These are phyloP conservation scores for Cordyceps fumosorosea DNA, from an alignment of 2,329 filamentous ascomycete genomes.

Conservation along the genomic window DNA sequence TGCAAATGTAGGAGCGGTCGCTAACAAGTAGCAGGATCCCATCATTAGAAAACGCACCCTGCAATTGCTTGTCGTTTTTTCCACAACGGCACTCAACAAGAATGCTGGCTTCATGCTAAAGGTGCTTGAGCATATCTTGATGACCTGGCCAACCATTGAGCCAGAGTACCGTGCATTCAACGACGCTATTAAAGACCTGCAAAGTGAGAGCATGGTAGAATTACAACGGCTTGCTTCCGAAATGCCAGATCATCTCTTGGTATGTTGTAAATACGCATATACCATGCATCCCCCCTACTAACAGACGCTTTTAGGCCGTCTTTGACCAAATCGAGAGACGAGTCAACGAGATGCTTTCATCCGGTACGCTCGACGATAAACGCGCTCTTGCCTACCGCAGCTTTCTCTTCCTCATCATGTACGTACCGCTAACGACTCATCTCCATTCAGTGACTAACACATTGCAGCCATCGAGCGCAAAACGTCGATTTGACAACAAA, in stretches of 20 bases:
- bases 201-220: slow-evolving; percentile 78
- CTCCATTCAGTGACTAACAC: slow-evolving; percentile 12
- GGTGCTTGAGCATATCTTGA: slow-evolving; percentile 83
- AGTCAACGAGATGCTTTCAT: slow-evolving; percentile 71
- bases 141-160: slow-evolving; percentile 69
- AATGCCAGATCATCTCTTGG: slow-evolving; percentile 83
- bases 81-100: slow-evolving; percentile 70
- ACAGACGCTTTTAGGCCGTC: slow-evolving; percentile 49
- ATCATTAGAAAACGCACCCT: slow-evolving; percentile 75
- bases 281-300: slow-evolving; percentile 13
- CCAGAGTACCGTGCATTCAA: slow-evolving; percentile 68
- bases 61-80: slow-evolving; percentile 77
- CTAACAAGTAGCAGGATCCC: slow-evolving; percentile 52
- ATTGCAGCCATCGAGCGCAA: slow-evolving; percentile 65
- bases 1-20: slow-evolving; percentile 9
- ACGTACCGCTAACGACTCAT: slow-evolving; percentile 21
- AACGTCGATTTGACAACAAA: slow-evolving; percentile 66
- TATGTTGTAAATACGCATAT: slow-evolving; percentile 30
- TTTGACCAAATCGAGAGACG: slow-evolving; percentile 82
- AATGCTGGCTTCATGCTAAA: slow-evolving; percentile 78
- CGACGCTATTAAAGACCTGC: slow-evolving; percentile 84
- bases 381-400: slow-evolving; percentile 80
- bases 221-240: slow-evolving; percentile 81
- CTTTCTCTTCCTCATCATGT: slow-evolving; percentile 90
- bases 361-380: slow-evolving; percentile 71